Percentiles rank a stretch among this genome's conserved stretches.
Evolutionary conservation across 2,329 filamentous ascomycete genomes (phyloP).

Genomic region (Aspergillus viridinutans): DNA sequence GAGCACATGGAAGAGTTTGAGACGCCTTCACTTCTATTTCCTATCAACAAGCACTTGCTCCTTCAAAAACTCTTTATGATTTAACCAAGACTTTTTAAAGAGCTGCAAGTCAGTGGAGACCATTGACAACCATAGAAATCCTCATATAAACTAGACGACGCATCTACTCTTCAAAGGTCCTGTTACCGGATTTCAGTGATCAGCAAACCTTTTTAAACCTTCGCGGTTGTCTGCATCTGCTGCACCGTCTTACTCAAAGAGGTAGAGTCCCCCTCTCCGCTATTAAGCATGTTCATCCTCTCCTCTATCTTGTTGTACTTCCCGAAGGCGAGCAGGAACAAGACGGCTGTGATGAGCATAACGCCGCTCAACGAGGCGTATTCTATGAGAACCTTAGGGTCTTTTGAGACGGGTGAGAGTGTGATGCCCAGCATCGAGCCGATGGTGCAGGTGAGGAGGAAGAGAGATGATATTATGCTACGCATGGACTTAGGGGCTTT

Average conservation of each 20-base stretch:
- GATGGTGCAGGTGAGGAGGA: background rate
- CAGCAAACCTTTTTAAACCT: background rate
- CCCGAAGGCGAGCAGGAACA: background rate
- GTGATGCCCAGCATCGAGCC: background rate
- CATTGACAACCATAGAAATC: background rate
- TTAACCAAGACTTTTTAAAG: background rate
- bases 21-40: background rate
- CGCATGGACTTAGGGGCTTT: background rate
- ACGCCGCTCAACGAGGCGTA: background rate
- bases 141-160: background rate
- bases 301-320: background rate
- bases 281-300: background rate
- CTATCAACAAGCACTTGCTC: background rate
- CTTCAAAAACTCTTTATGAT: background rate
- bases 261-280: background rate
- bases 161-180: background rate
- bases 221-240: background rate
- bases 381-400: background rate
- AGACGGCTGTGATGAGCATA: background rate
- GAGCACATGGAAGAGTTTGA: background rate
- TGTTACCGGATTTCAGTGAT: background rate
- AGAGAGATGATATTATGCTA: background rate
- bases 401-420: background rate
- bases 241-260: background rate
- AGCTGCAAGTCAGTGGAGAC: background rate